These are phyloP conservation scores for Ceriops zippeliana DNA, from an alignment of 345 rosid genomes.

Conservation along the genomic window DNA sequence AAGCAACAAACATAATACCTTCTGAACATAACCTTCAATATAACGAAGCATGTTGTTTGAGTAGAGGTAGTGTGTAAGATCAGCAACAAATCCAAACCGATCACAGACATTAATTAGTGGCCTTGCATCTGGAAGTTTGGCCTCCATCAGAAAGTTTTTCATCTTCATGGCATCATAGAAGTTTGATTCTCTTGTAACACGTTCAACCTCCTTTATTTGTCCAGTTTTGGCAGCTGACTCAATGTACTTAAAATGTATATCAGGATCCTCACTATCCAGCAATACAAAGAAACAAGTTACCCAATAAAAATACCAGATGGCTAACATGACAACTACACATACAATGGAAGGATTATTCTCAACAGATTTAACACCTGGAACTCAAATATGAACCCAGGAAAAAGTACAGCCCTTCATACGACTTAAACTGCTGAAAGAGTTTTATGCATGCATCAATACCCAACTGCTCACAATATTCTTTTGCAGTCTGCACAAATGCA, in stretches of 20 bases:
- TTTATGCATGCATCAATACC: slow-evolving; percentile 93
- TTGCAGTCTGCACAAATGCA: slow-evolving; percentile 63
- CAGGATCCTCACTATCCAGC: slow-evolving; percentile 84
- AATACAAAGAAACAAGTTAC: slow-evolving; percentile 2
- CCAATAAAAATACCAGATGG: too few species aligned
- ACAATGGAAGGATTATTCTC: too few species aligned
- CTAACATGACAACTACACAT: too few species aligned
- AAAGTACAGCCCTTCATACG: slow-evolving; percentile 96
- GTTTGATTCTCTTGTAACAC: slow-evolving; percentile 94
- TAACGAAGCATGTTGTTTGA: slow-evolving; percentile 91
- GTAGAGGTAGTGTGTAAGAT: slow-evolving; percentile 95
- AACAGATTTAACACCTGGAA: slow-evolving; percentile 50
- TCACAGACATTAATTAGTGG: slow-evolving; percentile 97
- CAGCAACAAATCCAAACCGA: slow-evolving; percentile 95
- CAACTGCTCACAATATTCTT: slow-evolving; percentile 97
- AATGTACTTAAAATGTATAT: slow-evolving; percentile 94
- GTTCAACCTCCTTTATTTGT: slow-evolving; percentile 98
- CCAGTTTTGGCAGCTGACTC: slow-evolving; percentile 94
- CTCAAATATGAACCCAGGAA: slow-evolving; percentile 96
- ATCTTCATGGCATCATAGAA: slow-evolving; percentile 96
- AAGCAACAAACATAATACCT: slow-evolving; percentile 44
- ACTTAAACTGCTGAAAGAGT: slow-evolving; percentile 94
- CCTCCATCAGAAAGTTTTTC: slow-evolving; percentile 96
- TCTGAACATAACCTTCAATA: slow-evolving; percentile 98
- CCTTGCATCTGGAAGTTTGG: slow-evolving; percentile 98